phyloP scores from a whole-genome alignment of 2,329 filamentous ascomycete species.

The Endoconidiophora polonica region DNA sequence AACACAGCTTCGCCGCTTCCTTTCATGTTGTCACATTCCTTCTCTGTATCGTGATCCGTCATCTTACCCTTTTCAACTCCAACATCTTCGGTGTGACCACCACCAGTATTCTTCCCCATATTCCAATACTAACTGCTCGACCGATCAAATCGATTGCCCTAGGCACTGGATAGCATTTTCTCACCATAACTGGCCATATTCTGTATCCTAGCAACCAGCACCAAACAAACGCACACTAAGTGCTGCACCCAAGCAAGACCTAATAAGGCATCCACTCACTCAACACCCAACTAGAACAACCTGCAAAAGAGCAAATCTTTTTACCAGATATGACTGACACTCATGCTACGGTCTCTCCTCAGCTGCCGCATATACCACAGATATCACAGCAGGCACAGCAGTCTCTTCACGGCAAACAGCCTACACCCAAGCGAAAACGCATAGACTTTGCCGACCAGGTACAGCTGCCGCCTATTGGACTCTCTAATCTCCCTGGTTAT shows the following conservation, averaged over 20 bases:
- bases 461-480: not conserved
- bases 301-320: too few species aligned
- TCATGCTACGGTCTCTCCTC: not conserved
- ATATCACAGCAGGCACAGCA: too few species aligned
- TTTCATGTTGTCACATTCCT: too few species aligned
- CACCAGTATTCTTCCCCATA: too few species aligned
- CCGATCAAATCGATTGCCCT: too few species aligned
- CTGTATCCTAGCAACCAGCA: slow-evolving; percentile 1
- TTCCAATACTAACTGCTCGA: too few species aligned
- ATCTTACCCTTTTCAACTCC: too few species aligned
- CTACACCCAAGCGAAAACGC: slow-evolving; percentile 4
- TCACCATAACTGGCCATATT: not conserved
- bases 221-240: not conserved
- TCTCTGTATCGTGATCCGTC: too few species aligned
- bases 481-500: slow-evolving; percentile 3
- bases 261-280: not conserved
- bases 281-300: too few species aligned
- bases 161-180: not conserved
- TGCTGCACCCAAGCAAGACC: not conserved
- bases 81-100: too few species aligned
- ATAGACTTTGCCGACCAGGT: slow-evolving; percentile 6
- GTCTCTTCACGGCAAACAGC: not conserved
- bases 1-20: too few species aligned
- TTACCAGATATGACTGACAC: not conserved
- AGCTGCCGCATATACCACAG: not conserved